phyloP scores from a whole-genome alignment of 2,329 filamentous ascomycete genomes.

The Claviceps pazoutovae region DNA sequence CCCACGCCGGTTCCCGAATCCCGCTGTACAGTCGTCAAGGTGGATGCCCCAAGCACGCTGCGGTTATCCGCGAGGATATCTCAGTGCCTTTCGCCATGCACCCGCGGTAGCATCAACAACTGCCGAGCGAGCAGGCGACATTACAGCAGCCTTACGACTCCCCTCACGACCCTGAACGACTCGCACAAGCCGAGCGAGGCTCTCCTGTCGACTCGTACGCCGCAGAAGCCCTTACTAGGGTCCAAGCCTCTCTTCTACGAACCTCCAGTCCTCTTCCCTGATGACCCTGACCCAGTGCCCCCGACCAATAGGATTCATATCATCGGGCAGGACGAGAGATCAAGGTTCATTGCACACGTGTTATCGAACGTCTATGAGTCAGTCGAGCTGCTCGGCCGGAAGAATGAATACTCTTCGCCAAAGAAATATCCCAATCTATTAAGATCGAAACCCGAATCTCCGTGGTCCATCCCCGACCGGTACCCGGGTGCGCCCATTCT shows the following conservation, averaged over 20 bases:
- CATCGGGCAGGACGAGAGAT: constrained; percentile 26
- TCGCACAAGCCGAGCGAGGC: constrained; percentile 12
- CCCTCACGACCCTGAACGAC: constrained; percentile 12
- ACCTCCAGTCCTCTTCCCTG: constrained; percentile 22
- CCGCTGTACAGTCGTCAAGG: constrained; percentile 13
- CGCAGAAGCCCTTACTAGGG: constrained; percentile 5
- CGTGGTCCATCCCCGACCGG: constrained; percentile 7
- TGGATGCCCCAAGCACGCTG: constrained; percentile 24
- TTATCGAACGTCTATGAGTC: constrained; percentile 27
- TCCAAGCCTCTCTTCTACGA: constrained; percentile 16
- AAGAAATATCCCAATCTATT: constrained; percentile 19
- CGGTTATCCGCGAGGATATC: constrained; percentile 31
- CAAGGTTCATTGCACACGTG: constrained; percentile 27
- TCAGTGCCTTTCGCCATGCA: constrained; percentile 23
- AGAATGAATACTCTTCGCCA: constrained; percentile 9
- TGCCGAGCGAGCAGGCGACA: constrained; percentile 25
- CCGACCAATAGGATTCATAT: constrained; percentile 26
- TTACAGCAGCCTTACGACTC: constrained; percentile 17
- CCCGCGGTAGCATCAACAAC: constrained; percentile 22
- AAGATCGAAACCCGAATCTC: constrained; percentile 9
- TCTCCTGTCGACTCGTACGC: constrained; percentile 10
- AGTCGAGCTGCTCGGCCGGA: constrained; percentile 21
- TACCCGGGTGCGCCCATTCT: too few species aligned
- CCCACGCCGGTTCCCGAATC: neutral
- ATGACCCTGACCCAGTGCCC: constrained; percentile 16